phyloP scores from a whole-genome alignment of 306 rosid species.

The Prunus dulcis region DNA sequence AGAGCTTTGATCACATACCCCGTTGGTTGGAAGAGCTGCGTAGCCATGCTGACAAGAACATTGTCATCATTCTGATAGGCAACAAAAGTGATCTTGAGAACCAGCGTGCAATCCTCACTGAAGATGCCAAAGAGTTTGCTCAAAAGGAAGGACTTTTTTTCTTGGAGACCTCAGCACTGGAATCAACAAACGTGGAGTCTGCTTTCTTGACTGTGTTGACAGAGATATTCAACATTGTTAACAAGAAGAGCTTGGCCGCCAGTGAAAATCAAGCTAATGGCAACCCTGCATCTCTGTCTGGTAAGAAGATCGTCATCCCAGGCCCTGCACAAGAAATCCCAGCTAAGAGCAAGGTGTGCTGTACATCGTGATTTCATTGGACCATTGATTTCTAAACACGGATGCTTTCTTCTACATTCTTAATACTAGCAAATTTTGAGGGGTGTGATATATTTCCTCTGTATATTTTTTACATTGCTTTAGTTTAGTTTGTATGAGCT shows the following conservation, averaged over 20 bases:
- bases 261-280: slow-evolving; percentile 67
- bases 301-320: slow-evolving; percentile 75
- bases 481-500: slow-evolving; percentile 38
- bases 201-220: slow-evolving; percentile 84
- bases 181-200: slow-evolving; percentile 81
- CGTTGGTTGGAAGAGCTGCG: slow-evolving; percentile 97
- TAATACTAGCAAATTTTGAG: slow-evolving; percentile 49
- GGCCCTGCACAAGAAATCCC: slow-evolving; percentile 90
- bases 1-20: slow-evolving; percentile 86
- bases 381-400: slow-evolving; percentile 17
- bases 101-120: slow-evolving; percentile 82
- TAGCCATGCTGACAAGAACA: slow-evolving; percentile 91
- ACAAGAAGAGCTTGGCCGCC: slow-evolving; percentile 70
- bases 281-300: slow-evolving; percentile 57
- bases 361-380: slow-evolving; percentile 43
- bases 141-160: slow-evolving; percentile 91
- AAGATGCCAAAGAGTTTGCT: slow-evolving; percentile 91
- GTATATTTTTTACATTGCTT: slow-evolving; percentile 44
- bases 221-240: slow-evolving; percentile 82
- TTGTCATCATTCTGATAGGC: slow-evolving; percentile 84
- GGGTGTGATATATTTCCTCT: slow-evolving; percentile 39
- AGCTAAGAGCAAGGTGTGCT: slow-evolving; percentile 62
- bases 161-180: slow-evolving; percentile 88
- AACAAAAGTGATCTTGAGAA: slow-evolving; percentile 81
- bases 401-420: slow-evolving; percentile 25